Percentiles rank a stretch among this genome's conserved stretches.
Evolutionary conservation across 257 asterid genomes (phyloP).

Genomic region (Avicennia marina): DNA sequence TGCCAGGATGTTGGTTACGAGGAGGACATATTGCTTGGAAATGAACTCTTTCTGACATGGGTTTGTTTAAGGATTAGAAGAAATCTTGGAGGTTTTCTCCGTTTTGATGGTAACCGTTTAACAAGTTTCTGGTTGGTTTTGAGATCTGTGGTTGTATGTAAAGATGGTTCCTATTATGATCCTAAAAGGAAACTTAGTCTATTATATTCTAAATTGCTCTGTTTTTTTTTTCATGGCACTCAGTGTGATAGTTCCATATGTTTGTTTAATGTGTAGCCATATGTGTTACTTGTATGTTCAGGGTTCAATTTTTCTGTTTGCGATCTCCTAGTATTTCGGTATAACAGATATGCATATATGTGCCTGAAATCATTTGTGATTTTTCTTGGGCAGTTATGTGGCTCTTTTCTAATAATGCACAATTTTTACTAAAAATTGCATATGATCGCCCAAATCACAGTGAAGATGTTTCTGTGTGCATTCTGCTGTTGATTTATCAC

Average conservation of each 20-base stretch:
- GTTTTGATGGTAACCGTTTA: neutral
- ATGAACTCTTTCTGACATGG: constrained; percentile 60
- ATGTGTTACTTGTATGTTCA: neutral
- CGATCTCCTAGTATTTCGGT: neutral
- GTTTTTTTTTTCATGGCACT: neutral
- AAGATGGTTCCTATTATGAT: neutral
- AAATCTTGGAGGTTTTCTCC: constrained; percentile 28
- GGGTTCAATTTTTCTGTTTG: neutral
- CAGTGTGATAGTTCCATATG: constrained; percentile 14
- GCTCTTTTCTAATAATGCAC: neutral
- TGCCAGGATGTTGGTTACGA: constrained; percentile 63
- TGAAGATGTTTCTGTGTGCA: no score
- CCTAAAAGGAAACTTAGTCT: neutral
- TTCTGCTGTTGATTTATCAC: no score
- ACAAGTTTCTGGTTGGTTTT: constrained; percentile 1
- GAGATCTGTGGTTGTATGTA: constrained; percentile 10
- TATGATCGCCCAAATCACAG: no score
- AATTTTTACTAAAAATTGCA: neutral
- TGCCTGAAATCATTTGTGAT: constrained; percentile 12
- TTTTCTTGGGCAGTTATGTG: neutral
- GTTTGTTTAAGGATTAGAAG: neutral
- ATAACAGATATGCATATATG: neutral
- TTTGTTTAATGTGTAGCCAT: neutral
- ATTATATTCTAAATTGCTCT: neutral
- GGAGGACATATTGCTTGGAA: constrained; percentile 76